Evolutionary conservation across 208 protist genomes (phyloP), one percentile per base, ranked within the genome.

Genomic region (Novymonas esmeraldas): DNA sequence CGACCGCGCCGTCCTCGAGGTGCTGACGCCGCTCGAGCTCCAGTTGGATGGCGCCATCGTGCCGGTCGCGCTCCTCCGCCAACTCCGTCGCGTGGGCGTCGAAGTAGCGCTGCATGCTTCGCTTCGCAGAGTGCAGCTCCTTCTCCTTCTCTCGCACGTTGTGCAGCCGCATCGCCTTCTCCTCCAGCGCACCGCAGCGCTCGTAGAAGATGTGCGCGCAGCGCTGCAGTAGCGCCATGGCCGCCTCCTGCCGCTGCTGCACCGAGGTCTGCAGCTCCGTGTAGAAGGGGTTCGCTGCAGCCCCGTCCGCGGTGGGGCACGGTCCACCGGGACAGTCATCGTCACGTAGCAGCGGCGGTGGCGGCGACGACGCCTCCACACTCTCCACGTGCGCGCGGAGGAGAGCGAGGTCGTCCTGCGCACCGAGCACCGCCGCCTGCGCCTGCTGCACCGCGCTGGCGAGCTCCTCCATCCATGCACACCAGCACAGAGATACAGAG

Each of bases 391-490:
- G 29, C 22, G 55, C 28, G 2, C 68, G 68, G 13, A 89, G 66
- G 24, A 69, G 49, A 10, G 64, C 73, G 24, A 84, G 65, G 38
- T 85, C 79, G 5, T 61, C 46, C 24, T 79, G 76, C 34, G 71
- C 76, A 29, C 78, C 57, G 13, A 81, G 51, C 26, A 89, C 70
- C 16, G 72, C 76, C 0, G 61, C 70, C 41, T 84, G 79, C 3
- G 79, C 76, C 55, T 71, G 63, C 55, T 80, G 58, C 57, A 89
- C 54, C 0, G 68, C 67, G 22, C 71, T 68, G 34, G 68, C 38
- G n/a, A 89, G 45, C 45, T 63, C 66, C 48, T 89, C 83, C 83
- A 89, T 89, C n/a, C n/a, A n/a, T n/a, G n/a, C n/a, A n/a, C n/a
- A n/a, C n/a, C n/a, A n/a, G n/a, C n/a, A n/a, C n/a, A n/a, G n/a